A percentile compares a stretch with the other conserved stretches of the same genome.
Conservation (phyloP, 73 alveolate species). For the Paramecium bursaria region DNA sequence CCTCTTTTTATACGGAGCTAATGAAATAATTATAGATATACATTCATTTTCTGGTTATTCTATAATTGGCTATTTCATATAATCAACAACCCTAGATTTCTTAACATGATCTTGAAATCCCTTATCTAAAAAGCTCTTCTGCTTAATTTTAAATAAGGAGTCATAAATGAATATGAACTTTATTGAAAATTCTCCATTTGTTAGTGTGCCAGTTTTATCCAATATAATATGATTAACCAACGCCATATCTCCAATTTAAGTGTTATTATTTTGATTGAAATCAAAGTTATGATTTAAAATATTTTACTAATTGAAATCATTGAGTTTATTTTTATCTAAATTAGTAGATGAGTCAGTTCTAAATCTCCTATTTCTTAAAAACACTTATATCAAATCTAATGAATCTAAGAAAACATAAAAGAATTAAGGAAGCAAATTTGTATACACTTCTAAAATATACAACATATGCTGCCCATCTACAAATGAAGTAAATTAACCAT, state of each 20-base stretch:
- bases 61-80: slow-evolving; percentile 15
- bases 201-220: slow-evolving; percentile 69
- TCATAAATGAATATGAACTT: slow-evolving; percentile 39
- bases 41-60: neutral
- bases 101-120: slow-evolving; percentile 15
- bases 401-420: slow-evolving; percentile 7
- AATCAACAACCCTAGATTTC: neutral
- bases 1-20: no score
- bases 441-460: no score
- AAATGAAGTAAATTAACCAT: no score
- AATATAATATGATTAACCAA: slow-evolving; percentile 51
- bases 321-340: no score
- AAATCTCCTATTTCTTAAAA: neutral
- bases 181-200: slow-evolving; percentile 34
- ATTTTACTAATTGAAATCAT: no score
- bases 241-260: slow-evolving; percentile 33
- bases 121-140: slow-evolving; percentile 31
- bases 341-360: no score
- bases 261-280: no score
- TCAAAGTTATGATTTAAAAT: no score
- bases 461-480: no score
- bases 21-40: no score
- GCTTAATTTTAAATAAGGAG: slow-evolving; percentile 3
- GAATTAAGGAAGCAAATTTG: slow-evolving; percentile 26
- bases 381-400: neutral